phyloP scores from a whole-genome alignment of 768 basidiomycete genomes.

The Gloeophyllum trabeum region DNA sequence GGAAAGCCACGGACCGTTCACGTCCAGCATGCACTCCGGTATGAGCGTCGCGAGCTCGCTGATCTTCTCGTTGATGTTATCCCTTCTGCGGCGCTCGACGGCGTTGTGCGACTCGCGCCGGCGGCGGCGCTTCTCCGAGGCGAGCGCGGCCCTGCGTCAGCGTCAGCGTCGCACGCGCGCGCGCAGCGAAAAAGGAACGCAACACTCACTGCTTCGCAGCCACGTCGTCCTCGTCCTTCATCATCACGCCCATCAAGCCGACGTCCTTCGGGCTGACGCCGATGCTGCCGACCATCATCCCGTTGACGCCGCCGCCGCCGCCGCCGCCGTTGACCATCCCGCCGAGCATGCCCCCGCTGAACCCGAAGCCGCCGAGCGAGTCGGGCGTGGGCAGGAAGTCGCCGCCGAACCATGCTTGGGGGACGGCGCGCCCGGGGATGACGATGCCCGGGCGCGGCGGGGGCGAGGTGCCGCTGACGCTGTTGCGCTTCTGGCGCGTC shows the following conservation, averaged over 20 bases:
- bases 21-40: conserved; percentile 76
- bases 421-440: too few relatives aligned
- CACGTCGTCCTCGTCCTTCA: conserved; percentile 13
- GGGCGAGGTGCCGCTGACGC: conserved; percentile 45
- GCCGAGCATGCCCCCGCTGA: neutral
- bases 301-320: conserved; percentile 5
- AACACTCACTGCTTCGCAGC: conserved; percentile 27
- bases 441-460: conserved; percentile 48
- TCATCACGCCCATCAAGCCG: conserved; percentile 5
- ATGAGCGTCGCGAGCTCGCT: conserved; percentile 81
- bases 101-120: conserved; percentile 86
- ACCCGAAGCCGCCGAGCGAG: conserved; percentile 4
- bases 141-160: conserved; percentile 40
- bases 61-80: conserved; percentile 96
- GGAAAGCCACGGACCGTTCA: conserved; percentile 22
- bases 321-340: neutral
- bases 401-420: too few relatives aligned
- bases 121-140: conserved; percentile 75
- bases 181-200: conserved; percentile 1
- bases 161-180: neutral
- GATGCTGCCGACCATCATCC: conserved; percentile 8
- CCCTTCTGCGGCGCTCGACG: conserved; percentile 76
- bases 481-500: conserved; percentile 38
- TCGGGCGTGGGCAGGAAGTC: conserved; percentile 22
- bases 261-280: conserved; percentile 22